phyloP scores from a whole-genome alignment of 2,329 filamentous ascomycete species.

The Curvularia hawaiiensis region DNA sequence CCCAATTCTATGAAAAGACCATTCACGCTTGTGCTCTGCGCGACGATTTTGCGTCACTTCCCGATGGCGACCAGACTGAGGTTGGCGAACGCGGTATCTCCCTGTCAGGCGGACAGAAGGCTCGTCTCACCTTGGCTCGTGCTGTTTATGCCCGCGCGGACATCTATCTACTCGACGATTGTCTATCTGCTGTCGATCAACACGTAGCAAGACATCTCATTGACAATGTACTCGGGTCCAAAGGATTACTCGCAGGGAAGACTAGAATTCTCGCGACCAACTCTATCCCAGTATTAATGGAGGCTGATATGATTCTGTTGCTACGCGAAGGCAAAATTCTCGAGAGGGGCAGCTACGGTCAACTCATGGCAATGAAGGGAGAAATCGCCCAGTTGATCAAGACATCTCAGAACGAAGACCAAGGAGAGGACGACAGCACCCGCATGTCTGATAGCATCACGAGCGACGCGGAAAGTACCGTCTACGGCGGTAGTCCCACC shows the following conservation, averaged over 20 bases:
- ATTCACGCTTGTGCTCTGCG: constrained; percentile 87
- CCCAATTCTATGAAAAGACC: constrained; percentile 91
- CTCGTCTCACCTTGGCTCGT: constrained; percentile 86
- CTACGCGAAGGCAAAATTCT: constrained; percentile 81
- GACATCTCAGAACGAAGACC: constrained; percentile 66
- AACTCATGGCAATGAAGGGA: constrained; percentile 92
- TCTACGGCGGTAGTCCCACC: constrained; percentile 57
- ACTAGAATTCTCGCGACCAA: constrained; percentile 95
- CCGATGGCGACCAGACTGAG: constrained; percentile 94
- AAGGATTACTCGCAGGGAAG: constrained; percentile 81
- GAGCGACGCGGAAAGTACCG: constrained; percentile 71
- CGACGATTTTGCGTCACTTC: constrained; percentile 89
- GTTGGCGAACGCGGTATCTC: constrained; percentile 98
- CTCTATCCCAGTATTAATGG: constrained; percentile 85
- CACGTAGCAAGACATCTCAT: constrained; percentile 96
- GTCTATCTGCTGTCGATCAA: constrained; percentile 95
- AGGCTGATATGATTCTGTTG: constrained; percentile 87
- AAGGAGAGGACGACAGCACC: constrained; percentile 49
- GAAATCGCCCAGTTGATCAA: constrained; percentile 84
- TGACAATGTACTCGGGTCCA: constrained; percentile 86
- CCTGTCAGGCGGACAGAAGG: constrained; percentile 93
- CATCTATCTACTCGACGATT: constrained; percentile 92
- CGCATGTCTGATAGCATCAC: constrained; percentile 60
- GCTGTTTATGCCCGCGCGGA: constrained; percentile 98
- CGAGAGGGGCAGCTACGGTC: constrained; percentile 88